Conservation (phyloP, 352 stramenopile genomes). For the Phytopythium kandeliae region DNA sequence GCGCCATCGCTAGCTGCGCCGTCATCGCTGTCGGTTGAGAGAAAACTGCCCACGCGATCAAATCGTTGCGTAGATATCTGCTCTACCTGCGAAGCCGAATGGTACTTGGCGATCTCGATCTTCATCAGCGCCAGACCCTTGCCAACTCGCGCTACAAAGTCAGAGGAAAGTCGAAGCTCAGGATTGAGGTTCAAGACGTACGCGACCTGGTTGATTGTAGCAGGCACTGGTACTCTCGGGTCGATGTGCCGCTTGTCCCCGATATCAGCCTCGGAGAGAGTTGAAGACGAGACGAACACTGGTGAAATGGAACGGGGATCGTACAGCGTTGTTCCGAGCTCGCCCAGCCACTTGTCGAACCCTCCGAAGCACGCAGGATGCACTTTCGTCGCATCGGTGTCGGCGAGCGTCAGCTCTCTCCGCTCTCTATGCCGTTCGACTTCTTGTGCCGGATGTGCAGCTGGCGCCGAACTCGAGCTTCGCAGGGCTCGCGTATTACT, state of each 20-base stretch:
- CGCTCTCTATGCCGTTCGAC: not conserved
- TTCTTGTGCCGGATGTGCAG: not conserved
- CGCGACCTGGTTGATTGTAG: conserved; percentile 35
- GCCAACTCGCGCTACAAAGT: conserved; percentile 67
- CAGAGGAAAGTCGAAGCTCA: conserved; percentile 66
- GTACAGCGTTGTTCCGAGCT: conserved; percentile 8
- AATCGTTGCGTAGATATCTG: not conserved
- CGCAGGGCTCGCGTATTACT: not conserved
- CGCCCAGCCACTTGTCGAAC: conserved; percentile 12
- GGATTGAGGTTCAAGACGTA: conserved; percentile 85
- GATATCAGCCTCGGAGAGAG: not conserved
- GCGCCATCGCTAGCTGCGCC: not conserved
- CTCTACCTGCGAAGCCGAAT: not conserved
- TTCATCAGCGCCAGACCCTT: conserved; percentile 70
- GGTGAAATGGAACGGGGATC: conserved; percentile 21
- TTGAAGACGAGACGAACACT: conserved; percentile 6
- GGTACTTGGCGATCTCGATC: conserved; percentile 43
- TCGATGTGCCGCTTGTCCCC: no score
- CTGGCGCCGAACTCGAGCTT: conserved; percentile 1
- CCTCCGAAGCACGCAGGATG: conserved; percentile 29
- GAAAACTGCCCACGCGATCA: not conserved
- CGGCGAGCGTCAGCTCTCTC: not conserved
- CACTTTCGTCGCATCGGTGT: not conserved
- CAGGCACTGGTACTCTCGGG: conserved; percentile 5
- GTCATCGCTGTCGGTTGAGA: not conserved